Conservation (phyloP, 2,329 filamentous ascomycete species). For the Fusarium sp. region DNA sequence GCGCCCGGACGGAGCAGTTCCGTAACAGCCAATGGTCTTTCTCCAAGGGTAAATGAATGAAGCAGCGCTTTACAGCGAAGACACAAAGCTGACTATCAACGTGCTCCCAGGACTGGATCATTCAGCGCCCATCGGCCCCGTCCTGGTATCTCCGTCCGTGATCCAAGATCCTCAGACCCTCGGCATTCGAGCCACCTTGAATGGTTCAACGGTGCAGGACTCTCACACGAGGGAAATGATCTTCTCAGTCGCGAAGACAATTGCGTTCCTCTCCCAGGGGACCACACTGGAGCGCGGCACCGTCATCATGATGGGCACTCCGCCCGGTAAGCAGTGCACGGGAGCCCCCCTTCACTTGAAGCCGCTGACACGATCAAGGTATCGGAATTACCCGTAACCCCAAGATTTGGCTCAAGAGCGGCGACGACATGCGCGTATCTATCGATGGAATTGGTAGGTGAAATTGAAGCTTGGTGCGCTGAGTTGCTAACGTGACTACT, state of each 20-base stretch:
- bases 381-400: neutral
- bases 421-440: neutral
- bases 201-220: neutral
- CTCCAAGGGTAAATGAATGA: neutral
- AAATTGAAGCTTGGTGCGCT: accelerated
- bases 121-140: neutral
- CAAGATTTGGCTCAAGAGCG: neutral
- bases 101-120: neutral
- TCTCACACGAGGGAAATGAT: neutral
- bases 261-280: neutral
- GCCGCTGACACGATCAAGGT: neutral
- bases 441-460: neutral
- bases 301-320: neutral
- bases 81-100: neutral
- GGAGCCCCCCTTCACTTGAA: neutral
- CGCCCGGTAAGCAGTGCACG: neutral
- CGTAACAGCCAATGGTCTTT: neutral
- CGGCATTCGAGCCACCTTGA: neutral
- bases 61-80: accelerated
- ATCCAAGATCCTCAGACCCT: neutral
- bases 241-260: neutral
- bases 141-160: neutral
- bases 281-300: neutral
- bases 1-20: neutral
- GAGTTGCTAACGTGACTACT: neutral